phyloP scores from a whole-genome alignment of 306 rosid genomes.

The Cucumis hystrix region DNA sequence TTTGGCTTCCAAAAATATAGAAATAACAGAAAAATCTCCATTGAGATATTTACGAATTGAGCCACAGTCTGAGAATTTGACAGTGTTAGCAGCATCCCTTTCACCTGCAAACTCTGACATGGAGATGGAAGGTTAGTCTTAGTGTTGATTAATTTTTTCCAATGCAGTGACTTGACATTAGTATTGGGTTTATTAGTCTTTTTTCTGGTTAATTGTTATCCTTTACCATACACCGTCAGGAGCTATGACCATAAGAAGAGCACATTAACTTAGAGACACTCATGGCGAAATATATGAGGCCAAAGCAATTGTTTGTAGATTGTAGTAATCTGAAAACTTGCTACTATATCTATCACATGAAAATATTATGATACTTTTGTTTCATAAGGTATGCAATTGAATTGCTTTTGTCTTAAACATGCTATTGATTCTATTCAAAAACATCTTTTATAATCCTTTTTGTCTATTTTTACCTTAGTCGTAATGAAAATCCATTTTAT shows the following conservation, averaged over 20 bases:
- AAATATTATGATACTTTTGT: background rate
- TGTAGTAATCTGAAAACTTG: background rate
- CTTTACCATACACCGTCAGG: background rate
- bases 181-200: background rate
- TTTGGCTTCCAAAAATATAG: conserved; percentile 23
- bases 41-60: conserved; percentile 7
- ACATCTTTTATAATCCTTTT: background rate
- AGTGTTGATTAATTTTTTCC: conserved; percentile 6
- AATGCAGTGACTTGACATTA: background rate
- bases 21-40: conserved; percentile 12
- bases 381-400: background rate
- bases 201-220: background rate
- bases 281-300: background rate
- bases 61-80: conserved; percentile 15
- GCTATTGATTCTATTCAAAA: background rate
- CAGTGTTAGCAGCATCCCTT: conserved; percentile 19
- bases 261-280: background rate
- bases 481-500: background rate
- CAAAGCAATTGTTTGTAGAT: background rate
- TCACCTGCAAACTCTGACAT: conserved; percentile 70
- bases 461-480: background rate
- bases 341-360: background rate
- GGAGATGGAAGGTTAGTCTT: conserved; percentile 91
- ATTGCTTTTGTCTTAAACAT: background rate
- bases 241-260: background rate